Evolutionary conservation across 176 grass and related monocot genomes (phyloP).

Genomic region (Carex kokanica): DNA sequence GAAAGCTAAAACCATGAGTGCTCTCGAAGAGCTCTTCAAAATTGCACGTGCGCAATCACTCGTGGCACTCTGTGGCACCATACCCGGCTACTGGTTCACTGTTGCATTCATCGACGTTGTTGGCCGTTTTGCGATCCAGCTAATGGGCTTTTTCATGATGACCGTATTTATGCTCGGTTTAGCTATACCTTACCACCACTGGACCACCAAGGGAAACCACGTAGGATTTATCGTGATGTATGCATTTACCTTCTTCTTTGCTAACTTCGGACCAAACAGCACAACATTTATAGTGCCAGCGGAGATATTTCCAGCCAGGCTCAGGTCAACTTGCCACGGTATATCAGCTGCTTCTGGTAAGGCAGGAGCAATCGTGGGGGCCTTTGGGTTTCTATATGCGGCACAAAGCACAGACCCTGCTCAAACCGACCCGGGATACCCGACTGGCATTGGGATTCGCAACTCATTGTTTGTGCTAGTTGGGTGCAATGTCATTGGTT

Average conservation of each 20-base stretch:
- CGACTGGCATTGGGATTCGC: slow-evolving; percentile 31
- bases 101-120: slow-evolving; percentile 44
- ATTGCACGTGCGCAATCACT: slow-evolving; percentile 34
- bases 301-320: slow-evolving; percentile 47
- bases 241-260: slow-evolving; percentile 59
- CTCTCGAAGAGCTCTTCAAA: slow-evolving; percentile 43
- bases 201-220: slow-evolving; percentile 22
- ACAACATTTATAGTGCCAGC: slow-evolving; percentile 62
- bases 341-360: slow-evolving; percentile 47
- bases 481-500: slow-evolving; percentile 35
- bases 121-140: slow-evolving; percentile 44
- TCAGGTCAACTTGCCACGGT: slow-evolving; percentile 56
- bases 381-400: slow-evolving; percentile 46
- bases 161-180: slow-evolving; percentile 51
- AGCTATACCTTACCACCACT: slow-evolving; percentile 49
- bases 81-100: slow-evolving; percentile 61
- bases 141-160: slow-evolving; percentile 56
- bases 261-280: slow-evolving; percentile 63
- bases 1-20: slow-evolving; percentile 28
- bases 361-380: slow-evolving; percentile 30
- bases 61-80: slow-evolving; percentile 34
- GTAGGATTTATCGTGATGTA: slow-evolving; percentile 52
- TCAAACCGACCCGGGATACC: slow-evolving; percentile 30
- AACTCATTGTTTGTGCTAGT: slow-evolving; percentile 50
- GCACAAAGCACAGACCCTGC: slow-evolving; percentile 28